These are phyloP conservation scores for Rhododendron ferrugineum DNA, from an alignment of 148 eudicot species.

Conservation along the genomic window DNA sequence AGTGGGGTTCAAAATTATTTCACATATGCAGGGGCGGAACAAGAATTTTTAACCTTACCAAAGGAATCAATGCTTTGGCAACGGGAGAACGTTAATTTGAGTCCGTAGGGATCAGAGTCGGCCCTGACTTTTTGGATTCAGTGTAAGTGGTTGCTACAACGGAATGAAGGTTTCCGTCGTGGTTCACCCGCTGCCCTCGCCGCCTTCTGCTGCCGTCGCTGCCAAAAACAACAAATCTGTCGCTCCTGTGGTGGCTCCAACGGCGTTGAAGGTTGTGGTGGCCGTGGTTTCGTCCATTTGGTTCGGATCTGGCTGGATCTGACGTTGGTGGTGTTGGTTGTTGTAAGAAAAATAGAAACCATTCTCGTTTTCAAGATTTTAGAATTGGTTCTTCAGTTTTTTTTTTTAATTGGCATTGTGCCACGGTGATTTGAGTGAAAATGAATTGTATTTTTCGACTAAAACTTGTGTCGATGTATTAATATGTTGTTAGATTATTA, in stretches of 20 bases:
- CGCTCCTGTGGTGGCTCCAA: conserved; percentile 9
- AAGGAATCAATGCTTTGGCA: too few species aligned
- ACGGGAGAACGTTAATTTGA: too few species aligned
- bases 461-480: background rate
- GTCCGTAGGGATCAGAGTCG: too few species aligned
- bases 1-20: too few species aligned
- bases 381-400: background rate
- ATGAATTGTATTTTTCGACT: background rate
- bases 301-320: conserved; percentile 28
- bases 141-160: conserved; percentile 55
- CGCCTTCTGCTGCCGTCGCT: conserved; percentile 30
- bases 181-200: conserved; percentile 48
- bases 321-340: background rate
- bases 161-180: conserved; percentile 77
- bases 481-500: too few species aligned
- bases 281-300: conserved; percentile 18
- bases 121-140: too few species aligned
- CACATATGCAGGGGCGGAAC: too few species aligned
- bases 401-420: background rate
- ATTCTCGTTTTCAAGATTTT: background rate
- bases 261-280: conserved; percentile 5
- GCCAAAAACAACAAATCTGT: conserved; percentile 24
- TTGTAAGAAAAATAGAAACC: background rate
- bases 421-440: background rate
- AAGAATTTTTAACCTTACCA: too few species aligned